phyloP scores from a whole-genome alignment of 495 filamentous ascomycete species.

The Lophium mytilinum region DNA sequence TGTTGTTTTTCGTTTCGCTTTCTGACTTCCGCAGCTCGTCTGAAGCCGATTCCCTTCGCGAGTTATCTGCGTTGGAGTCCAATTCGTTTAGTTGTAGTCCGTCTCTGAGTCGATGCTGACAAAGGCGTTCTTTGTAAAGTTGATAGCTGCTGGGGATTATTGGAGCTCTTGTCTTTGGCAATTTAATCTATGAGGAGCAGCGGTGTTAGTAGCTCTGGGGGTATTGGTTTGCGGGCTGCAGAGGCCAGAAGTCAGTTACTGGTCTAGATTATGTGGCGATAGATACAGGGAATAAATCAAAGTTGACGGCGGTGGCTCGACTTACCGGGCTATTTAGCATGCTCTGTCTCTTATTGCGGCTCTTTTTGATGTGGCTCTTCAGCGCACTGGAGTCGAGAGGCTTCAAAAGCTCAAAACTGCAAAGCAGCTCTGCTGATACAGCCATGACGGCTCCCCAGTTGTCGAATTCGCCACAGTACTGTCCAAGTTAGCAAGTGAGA shows the following conservation, averaged over 20 bases:
- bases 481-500: constrained; percentile 3
- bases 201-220: constrained; percentile 28
- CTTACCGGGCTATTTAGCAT: constrained; percentile 88
- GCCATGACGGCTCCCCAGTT: constrained; percentile 99
- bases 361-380: constrained; percentile 99
- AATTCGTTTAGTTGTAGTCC: too few relatives aligned
- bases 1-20: too few relatives aligned
- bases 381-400: constrained; percentile 92
- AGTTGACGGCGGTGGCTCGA: constrained; percentile 5
- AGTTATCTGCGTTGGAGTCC: too few relatives aligned
- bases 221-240: constrained; percentile 26
- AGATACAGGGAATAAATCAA: background rate
- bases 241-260: constrained; percentile 11
- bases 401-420: constrained; percentile 95
- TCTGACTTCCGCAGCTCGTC: too few relatives aligned
- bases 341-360: constrained; percentile 79
- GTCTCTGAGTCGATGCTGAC: too few relatives aligned
- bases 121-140: background rate
- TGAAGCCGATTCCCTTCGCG: too few relatives aligned
- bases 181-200: background rate
- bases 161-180: background rate
- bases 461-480: constrained; percentile 99
- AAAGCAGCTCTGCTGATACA: constrained; percentile 84
- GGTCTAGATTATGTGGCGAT: constrained; percentile 12
- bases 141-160: background rate